Evolutionary conservation across 306 rosid species (phyloP), one percentile per base, ranked within the genome.

Genomic region (Potentilla sterilis): DNA sequence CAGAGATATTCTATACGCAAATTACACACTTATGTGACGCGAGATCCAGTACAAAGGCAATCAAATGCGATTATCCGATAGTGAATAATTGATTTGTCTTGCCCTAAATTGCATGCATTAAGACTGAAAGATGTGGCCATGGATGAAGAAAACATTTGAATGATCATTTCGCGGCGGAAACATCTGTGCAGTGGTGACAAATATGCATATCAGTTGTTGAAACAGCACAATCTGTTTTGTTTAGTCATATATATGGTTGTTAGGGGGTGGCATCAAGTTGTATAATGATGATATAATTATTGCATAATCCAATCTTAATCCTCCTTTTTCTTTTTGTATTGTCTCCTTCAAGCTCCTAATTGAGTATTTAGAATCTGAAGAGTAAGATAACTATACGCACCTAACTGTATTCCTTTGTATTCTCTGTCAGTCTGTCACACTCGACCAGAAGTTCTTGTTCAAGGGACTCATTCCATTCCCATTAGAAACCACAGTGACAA

Each of bases 161-260:
- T 38, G 49, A 54, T 52, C 37, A 12, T n/a, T 41, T 22, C 7
- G 35, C 12, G 12, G 67, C 22, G 28, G 49, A 43, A 72, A 48
- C 68, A 42, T 73, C 11, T 73, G 77, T 15, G 58, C 9, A 24
- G 58, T 24, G 69, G 41, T 74, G 77, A 61, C 42, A 73, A 42
- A 42, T 42, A 3, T 74, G 77, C 77, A 43, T 64, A 64, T 43
- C 77, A 43, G 58, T 74, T 59, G 77, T 59, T 74, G 69, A 59
- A 74, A 59, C 34, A 74, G 43, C 59, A 59, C 21, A 66, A 59
- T 74, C 77, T 32, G 69, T 43, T 28, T 24, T 44, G 77, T 59
- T 73, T 43, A 58, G 54, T 22, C 18, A 22, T 73, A 24, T 73
- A 24, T 54, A 41, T 58, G 44, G 70, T 74, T 61, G 77, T 74